phyloP scores from a whole-genome alignment of 1,284 basidiomycete genomes.

The Heterobasidion parviporum region DNA sequence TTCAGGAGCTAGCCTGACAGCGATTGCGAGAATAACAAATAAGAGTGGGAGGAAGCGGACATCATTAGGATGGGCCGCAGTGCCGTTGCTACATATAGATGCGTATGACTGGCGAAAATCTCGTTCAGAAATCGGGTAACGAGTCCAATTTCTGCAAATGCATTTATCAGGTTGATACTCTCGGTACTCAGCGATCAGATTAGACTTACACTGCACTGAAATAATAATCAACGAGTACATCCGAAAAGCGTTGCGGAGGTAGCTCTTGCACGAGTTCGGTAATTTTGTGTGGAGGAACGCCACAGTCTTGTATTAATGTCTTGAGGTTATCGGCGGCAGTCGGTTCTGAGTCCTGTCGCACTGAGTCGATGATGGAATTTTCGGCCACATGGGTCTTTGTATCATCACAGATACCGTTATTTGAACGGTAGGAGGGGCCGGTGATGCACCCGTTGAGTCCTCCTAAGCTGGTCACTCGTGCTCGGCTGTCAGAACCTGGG shows the following conservation, averaged over 20 bases:
- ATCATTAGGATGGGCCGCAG: slow-evolving; percentile 72
- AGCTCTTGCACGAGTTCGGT: slow-evolving; percentile 85
- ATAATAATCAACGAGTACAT: slow-evolving; percentile 71
- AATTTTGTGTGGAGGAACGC: slow-evolving; percentile 82
- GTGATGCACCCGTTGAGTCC: slow-evolving; percentile 10
- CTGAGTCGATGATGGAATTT: slow-evolving; percentile 30
- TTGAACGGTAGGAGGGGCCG: slow-evolving; percentile 5
- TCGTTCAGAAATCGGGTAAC: slow-evolving; percentile 85
- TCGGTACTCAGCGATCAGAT: not conserved
- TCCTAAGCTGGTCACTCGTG: slow-evolving; percentile 13
- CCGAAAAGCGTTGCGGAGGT: slow-evolving; percentile 67
- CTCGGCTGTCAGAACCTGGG: slow-evolving; percentile 18
- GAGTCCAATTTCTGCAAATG: slow-evolving; percentile 77
- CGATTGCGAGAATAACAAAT: slow-evolving; percentile 90
- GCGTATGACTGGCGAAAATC: slow-evolving; percentile 80
- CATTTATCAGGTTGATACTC: not conserved
- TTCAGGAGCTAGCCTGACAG: slow-evolving; percentile 81
- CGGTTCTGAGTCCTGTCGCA: slow-evolving; percentile 50
- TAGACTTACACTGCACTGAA: slow-evolving; percentile 61
- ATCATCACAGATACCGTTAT: slow-evolving; percentile 6
- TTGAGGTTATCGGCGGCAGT: slow-evolving; percentile 74
- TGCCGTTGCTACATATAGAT: slow-evolving; percentile 70
- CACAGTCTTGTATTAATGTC: slow-evolving; percentile 82
- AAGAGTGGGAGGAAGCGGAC: slow-evolving; percentile 85
- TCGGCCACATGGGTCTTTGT: slow-evolving; percentile 15